Evolutionary conservation across 768 basidiomycete species (phyloP), one percentile per base, ranked within the genome.

Genomic region (Dendrothele bispora): DNA sequence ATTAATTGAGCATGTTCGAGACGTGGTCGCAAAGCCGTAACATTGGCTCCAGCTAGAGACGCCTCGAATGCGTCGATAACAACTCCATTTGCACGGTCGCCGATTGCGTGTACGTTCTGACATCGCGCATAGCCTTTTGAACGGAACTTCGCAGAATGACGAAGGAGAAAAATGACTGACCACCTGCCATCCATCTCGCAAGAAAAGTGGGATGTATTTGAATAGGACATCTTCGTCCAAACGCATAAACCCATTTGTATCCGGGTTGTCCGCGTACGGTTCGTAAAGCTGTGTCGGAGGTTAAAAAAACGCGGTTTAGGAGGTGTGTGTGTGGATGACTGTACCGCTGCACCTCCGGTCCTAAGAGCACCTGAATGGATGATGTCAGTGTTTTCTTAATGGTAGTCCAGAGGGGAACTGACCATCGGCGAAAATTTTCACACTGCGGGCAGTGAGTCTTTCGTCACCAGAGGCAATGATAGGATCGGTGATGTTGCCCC

Each of bases 1-100:
- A 95, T 75, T 57, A 97, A 84, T 64, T 97, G 93, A 7, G 91
- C 91, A 65, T 98, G 94, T 63, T 98, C 94, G 11, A 95, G 75
- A 21, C 94, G 80, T 39, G 91, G 86, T 34, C 92, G 74, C 38
- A 83, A 67, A 21, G 83, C 80, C 22, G 79, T 75, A 7, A 87
- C 80, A 54, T 87, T 79, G 35, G 71, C 72, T 21, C 78, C 77
- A 48, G 77, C 65, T 43, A 91, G 63, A 4, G 84, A 79, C 17
- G 73, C 70, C 62, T 93, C 89, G 55, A 95, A 94, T 0, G 86
- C 84, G 61, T 95, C 83, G 28, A 97, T 64, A 15, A 95, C 85
- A 35, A 91, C 74, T 17, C 82, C 76, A 62, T 95, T 95, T 32
- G 93, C 92, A 42, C 86, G 81, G 64, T 98, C 94, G 10, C 89